Evolutionary conservation across 1,284 basidiomycete species (phyloP).

Genomic region (Exobasidium cylindrosporum): DNA sequence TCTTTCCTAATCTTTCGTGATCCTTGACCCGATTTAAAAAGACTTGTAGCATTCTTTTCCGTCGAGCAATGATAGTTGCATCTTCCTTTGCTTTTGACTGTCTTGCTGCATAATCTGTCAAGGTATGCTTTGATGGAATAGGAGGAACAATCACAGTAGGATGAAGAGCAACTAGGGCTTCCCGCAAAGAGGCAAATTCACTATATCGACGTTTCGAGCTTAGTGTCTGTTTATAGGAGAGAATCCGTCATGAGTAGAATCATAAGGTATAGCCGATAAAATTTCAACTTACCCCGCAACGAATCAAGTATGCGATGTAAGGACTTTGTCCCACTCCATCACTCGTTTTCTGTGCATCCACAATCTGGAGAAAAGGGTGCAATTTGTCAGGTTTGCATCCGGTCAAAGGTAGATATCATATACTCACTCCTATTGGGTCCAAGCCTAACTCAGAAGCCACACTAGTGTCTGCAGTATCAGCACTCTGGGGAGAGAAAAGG

Average conservation of each 20-base stretch:
- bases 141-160: conserved; percentile 96
- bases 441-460: background rate
- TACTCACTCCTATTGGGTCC: conserved; percentile 5
- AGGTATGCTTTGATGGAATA: conserved; percentile 92
- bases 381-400: background rate
- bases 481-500: background rate
- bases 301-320: conserved; percentile 93
- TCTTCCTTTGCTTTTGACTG: conserved; percentile 97
- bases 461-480: background rate
- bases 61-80: conserved; percentile 79
- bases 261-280: background rate
- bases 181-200: conserved; percentile 89
- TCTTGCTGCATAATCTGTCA: conserved; percentile 95
- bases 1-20: conserved; percentile 89
- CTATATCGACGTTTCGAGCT: conserved; percentile 89
- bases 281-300: conserved; percentile 78
- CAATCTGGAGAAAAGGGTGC: conserved; percentile 59
- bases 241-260: too few relatives aligned
- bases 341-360: conserved; percentile 90
- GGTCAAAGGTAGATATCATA: background rate
- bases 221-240: background rate
- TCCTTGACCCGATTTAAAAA: conserved; percentile 84
- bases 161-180: conserved; percentile 79
- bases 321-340: conserved; percentile 73
- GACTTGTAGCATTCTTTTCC: conserved; percentile 91